Percentiles rank a stretch among this genome's conserved stretches.
These are phyloP conservation scores for Volutella citrinella DNA, from an alignment of 2,329 filamentous ascomycete species.

Conservation along the genomic window DNA sequence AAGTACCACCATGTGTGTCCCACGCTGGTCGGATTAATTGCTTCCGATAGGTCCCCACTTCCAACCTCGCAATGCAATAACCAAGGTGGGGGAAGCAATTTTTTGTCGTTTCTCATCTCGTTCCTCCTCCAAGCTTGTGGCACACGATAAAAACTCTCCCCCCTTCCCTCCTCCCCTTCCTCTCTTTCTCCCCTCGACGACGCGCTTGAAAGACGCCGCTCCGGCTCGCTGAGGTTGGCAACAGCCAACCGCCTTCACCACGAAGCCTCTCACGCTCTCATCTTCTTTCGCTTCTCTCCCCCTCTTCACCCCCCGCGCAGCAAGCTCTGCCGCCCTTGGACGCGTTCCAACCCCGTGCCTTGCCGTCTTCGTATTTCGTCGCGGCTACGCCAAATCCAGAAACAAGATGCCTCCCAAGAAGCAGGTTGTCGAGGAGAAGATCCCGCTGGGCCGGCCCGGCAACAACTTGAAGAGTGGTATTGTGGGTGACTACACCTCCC, in stretches of 20 bases:
- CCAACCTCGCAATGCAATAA: slow-evolving; percentile 25
- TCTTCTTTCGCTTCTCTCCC: slow-evolving; percentile 52
- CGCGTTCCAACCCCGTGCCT: slow-evolving; percentile 49
- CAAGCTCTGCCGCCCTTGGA: slow-evolving; percentile 62
- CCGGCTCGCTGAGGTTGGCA: slow-evolving; percentile 37
- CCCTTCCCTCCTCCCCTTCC: slow-evolving; percentile 12
- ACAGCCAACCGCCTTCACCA: slow-evolving; percentile 40
- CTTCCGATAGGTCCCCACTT: slow-evolving; percentile 13
- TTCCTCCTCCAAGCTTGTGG: slow-evolving; percentile 20
- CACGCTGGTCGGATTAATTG: slow-evolving; percentile 12
- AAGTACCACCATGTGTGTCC: too few relatives aligned
- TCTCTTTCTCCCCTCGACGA: slow-evolving; percentile 17
- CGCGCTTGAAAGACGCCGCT: slow-evolving; percentile 26
- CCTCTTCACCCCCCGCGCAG: slow-evolving; percentile 55
- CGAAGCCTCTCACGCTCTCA: slow-evolving; percentile 38
- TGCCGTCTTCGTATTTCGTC: slow-evolving; percentile 46
- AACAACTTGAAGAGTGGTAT: slow-evolving; percentile 99
- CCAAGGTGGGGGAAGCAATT: slow-evolving; percentile 29
- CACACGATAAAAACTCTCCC: slow-evolving; percentile 20
- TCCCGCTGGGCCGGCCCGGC: slow-evolving; percentile 90
- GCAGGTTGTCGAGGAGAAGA: slow-evolving; percentile 85
- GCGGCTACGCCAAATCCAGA: slow-evolving; percentile 60
- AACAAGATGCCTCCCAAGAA: slow-evolving; percentile 96
- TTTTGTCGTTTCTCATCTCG: slow-evolving; percentile 23
- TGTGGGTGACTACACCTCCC: slow-evolving; percentile 52